phyloP scores from a whole-genome alignment of 2,329 filamentous ascomycete species.

The Scorias spongiosa region DNA sequence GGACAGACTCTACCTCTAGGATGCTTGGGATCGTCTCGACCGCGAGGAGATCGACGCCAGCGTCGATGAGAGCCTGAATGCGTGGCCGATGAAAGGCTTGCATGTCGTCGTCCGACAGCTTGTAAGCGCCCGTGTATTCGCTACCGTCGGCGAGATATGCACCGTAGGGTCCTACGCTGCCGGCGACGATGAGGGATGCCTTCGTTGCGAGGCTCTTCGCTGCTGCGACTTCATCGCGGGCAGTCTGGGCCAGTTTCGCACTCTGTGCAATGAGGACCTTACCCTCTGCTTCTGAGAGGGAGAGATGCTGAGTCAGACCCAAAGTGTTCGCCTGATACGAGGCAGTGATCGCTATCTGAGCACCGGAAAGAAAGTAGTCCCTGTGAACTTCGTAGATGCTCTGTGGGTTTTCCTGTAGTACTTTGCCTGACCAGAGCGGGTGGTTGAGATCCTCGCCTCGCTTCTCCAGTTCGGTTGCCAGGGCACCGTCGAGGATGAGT shows the following conservation, averaged over 20 bases:
- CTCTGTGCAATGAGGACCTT: conserved; percentile 24
- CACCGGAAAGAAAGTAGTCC: conserved; percentile 30
- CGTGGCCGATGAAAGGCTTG: conserved; percentile 29
- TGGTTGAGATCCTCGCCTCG: conserved; percentile 28
- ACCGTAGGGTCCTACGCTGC: conserved; percentile 33
- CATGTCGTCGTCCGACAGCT: conserved; percentile 9
- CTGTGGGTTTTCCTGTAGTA: conserved; percentile 24
- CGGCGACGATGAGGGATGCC: conserved; percentile 22
- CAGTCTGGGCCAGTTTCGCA: conserved; percentile 25
- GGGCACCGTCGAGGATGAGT: conserved; percentile 30
- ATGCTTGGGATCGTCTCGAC: conserved; percentile 31
- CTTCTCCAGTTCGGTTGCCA: conserved; percentile 32
- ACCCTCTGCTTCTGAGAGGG: conserved; percentile 19
- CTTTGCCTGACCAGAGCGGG: conserved; percentile 30
- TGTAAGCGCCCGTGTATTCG: conserved; percentile 32
- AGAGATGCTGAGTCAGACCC: conserved; percentile 25
- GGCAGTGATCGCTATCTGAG: conserved; percentile 32
- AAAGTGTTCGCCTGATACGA: conserved; percentile 32
- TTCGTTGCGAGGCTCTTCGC: not conserved
- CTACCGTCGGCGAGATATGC: conserved; percentile 32
- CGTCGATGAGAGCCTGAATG: conserved; percentile 25
- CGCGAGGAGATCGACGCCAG: conserved; percentile 29
- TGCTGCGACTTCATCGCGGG: conserved; percentile 20
- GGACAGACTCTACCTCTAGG: conserved; percentile 24
- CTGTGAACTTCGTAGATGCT: conserved; percentile 29